Conservation (phyloP, 768 basidiomycete genomes). For the Nidularia sp. region DNA sequence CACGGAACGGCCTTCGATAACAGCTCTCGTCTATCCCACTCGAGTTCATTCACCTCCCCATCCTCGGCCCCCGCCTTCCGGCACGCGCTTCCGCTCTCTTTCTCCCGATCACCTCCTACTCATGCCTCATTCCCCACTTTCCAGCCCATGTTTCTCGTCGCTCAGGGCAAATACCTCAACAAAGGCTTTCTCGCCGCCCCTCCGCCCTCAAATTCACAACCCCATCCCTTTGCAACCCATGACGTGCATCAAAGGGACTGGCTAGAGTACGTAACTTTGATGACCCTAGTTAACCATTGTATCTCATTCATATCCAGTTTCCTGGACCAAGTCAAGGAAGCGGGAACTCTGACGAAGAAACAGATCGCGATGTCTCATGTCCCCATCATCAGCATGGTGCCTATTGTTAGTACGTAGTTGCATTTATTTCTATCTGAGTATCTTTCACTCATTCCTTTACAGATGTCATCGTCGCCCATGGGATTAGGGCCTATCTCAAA, state of each 20-base stretch:
- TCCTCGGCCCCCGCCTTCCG: not conserved
- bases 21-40: not conserved
- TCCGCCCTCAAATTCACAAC: conserved; percentile 30
- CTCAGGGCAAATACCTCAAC: conserved; percentile 25
- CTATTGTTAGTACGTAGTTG: conserved; percentile 21
- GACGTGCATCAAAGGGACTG: conserved; percentile 50
- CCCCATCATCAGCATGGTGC: conserved; percentile 22
- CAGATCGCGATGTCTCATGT: conserved; percentile 23
- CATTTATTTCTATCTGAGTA: conserved; percentile 7
- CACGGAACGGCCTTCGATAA: not conserved
- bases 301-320: conserved; percentile 23
- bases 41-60: not conserved
- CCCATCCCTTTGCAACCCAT: conserved; percentile 49
- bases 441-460: not conserved
- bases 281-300: not conserved
- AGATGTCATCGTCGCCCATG: conserved; percentile 11
- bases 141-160: conserved; percentile 20
- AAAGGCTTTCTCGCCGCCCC: conserved; percentile 39
- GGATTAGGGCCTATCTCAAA: conserved; percentile 22
- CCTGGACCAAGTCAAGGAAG: conserved; percentile 27
- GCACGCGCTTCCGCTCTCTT: not conserved
- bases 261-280: conserved; percentile 25
- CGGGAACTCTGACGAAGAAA: conserved; percentile 22
- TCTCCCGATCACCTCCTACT: conserved; percentile 13
- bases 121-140: conserved; percentile 21